Base-by-base conservation (phyloP, 768 basidiomycete species). In the Rhizopogon vesiculosus region DNA sequence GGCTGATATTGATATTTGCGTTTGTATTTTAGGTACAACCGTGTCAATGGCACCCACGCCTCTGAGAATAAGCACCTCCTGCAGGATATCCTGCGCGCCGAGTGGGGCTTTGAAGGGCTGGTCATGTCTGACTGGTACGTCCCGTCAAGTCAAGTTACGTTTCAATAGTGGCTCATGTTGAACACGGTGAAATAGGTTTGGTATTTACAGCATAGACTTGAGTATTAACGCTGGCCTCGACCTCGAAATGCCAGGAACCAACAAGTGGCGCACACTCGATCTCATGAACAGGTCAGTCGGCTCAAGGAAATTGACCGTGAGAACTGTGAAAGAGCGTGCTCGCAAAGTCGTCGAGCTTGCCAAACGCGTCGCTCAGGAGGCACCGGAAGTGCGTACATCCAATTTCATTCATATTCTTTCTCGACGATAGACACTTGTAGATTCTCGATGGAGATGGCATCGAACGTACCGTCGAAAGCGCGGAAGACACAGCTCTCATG, bases 101-200 rank as follows among this genome's bases (percentile, higher is more conserved):
- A 91, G 64, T 91, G 90, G 89, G 78, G 80, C 41, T 88, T 80
- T 61, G 74, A 85, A n/a, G 86, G 86, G 3, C 66, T 83, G 72
- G 74, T 88, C 55, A 91, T 92, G 88, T 88, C 86, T 56, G 91
- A 92, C 66, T 93, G 91, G 90, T 88, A 67, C 22, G 66, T 55
- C 18, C 22, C 44, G 35, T 18, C 45, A 35, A 8, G 19, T 44
- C 22, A 25, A 45, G 18, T 13, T 22, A 8, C 9, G 2, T 7
- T 19, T 53, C 25, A 31, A 10, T 40, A 53, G 12, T 31, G 22
- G 41, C 25, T 38, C 12, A 12, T 22, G 9, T 28, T n/a, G 45
- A 31, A 45, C 45, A 42, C 39, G 38, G 41, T 55, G 10, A 53
- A 33, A 29, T 53, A 87, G 86, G 86, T 87, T 86, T 55, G 90